A percentile compares a stretch with the other conserved stretches of the same genome.
Conservation (phyloP, 2,329 filamentous ascomycete genomes). For the Sporothrix pallida region DNA sequence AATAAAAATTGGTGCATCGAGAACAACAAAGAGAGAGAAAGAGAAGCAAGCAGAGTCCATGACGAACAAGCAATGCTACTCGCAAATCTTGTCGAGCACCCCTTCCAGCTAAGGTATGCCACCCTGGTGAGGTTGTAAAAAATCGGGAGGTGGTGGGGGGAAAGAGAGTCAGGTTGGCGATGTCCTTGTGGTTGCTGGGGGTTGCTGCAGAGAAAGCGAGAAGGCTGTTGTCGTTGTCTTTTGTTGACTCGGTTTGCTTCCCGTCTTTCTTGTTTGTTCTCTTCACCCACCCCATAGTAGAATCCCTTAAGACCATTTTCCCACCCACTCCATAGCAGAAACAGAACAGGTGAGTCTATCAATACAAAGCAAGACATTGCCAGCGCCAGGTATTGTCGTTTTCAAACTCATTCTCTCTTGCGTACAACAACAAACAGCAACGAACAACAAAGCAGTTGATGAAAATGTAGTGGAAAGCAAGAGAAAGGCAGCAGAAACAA, state of each 20-base stretch:
- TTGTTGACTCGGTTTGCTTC: background rate
- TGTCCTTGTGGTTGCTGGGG: background rate
- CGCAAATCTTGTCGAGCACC: constrained; percentile 2
- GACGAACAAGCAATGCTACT: background rate
- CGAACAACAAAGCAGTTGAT: constrained; percentile 30
- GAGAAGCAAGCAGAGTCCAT: background rate
- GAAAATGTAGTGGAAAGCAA: background rate
- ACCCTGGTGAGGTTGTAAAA: background rate
- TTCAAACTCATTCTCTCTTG: background rate
- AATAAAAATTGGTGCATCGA: constrained; percentile 24
- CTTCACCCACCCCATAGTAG: constrained; percentile 10
- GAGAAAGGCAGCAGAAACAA: background rate
- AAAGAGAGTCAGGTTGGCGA: background rate
- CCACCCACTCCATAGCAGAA: constrained; percentile 16
- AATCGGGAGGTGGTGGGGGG: background rate
- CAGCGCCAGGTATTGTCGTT: constrained; percentile 34
- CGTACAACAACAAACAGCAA: background rate
- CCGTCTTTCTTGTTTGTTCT: background rate
- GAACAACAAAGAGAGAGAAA: background rate
- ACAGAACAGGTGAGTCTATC: constrained; percentile 42
- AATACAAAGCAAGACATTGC: constrained; percentile 44
- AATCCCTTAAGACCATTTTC: constrained; percentile 28
- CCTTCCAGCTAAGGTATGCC: constrained; percentile 8
- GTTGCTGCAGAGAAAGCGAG: constrained; percentile 2
- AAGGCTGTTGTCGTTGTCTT: background rate